Percentiles rank a stretch among this genome's conserved stretches.
These are phyloP conservation scores for Apiospora aurea DNA, from an alignment of 2,329 filamentous ascomycete species.

Conservation along the genomic window DNA sequence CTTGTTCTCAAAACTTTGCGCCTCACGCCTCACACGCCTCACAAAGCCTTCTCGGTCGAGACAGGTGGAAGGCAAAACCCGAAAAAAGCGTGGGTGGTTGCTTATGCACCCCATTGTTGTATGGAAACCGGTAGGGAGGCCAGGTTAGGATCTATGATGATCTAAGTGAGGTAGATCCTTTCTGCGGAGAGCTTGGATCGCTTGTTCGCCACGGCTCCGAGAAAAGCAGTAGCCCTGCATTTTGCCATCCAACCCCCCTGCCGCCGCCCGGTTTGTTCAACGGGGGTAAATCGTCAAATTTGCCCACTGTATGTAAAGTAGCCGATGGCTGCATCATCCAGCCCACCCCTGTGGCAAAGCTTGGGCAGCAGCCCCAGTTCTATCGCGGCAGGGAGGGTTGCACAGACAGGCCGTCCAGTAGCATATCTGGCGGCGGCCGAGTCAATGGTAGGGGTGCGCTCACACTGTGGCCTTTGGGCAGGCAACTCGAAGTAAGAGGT, in stretches of 20 bases:
- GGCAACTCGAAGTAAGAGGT: neutral
- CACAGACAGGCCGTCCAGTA: neutral
- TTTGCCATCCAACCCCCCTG: neutral
- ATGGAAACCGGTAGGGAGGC: neutral
- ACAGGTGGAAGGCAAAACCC: neutral
- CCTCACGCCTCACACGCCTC: conserved; percentile 10
- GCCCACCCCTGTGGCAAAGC: neutral
- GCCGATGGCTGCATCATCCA: neutral
- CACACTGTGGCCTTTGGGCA: no score
- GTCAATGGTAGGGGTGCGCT: no score
- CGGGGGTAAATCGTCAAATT: neutral
- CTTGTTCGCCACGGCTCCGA: conserved; percentile 13
- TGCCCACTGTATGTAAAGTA: neutral
- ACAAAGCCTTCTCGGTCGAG: neutral
- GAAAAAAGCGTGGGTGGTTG: neutral
- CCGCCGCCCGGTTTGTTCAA: neutral
- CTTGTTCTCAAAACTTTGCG: neutral
- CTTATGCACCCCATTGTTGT: neutral
- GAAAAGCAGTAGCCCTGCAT: neutral
- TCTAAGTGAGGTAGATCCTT: neutral
- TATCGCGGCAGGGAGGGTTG: neutral
- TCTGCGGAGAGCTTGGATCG: conserved; percentile 10
- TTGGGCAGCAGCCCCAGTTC: conserved; percentile 7
- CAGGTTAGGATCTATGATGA: neutral
- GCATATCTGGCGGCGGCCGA: no score